Conservation (phyloP, 352 stramenopile genomes). For the Blastocystis hominis region DNA sequence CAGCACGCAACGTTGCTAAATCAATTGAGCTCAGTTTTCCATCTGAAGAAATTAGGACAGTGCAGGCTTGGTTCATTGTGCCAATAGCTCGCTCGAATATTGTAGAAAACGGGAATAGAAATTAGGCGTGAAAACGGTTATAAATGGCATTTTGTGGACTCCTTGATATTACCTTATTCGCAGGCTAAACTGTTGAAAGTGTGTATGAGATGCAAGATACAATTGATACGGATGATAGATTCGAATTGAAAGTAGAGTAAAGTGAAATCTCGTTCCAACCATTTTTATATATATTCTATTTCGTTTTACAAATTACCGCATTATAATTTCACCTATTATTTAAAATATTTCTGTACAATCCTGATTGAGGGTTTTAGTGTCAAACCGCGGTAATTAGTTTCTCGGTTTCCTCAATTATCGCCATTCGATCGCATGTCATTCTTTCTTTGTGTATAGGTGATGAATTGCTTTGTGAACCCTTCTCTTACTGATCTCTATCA, state of each 20-base stretch:
- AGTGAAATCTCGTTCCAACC: too few relatives aligned
- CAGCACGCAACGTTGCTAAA: slow-evolving; percentile 35
- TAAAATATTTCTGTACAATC: too few relatives aligned
- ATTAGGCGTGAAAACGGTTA: not conserved
- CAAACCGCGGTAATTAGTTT: too few relatives aligned
- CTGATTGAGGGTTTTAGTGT: too few relatives aligned
- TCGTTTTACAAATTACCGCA: too few relatives aligned
- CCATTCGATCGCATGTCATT: not conserved
- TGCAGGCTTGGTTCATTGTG: slow-evolving; percentile 53
- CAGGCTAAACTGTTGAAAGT: too few relatives aligned
- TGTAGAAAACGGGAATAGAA: not conserved
- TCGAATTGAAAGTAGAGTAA: too few relatives aligned
- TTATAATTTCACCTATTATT: too few relatives aligned
- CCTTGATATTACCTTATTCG: not conserved
- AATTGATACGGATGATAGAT: too few relatives aligned
- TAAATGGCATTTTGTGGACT: not conserved
- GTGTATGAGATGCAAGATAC: too few relatives aligned
- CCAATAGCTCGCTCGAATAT: not conserved
- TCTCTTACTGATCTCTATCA: slow-evolving; percentile 97
- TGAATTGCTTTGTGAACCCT: slow-evolving; percentile 72
- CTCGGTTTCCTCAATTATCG: too few relatives aligned
- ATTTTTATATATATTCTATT: too few relatives aligned
- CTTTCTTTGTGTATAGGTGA: not conserved
- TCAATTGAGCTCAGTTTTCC: slow-evolving; percentile 58
- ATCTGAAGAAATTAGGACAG: slow-evolving; percentile 55